Evolutionary conservation across 2,329 filamentous ascomycete species (phyloP).

Genomic region (Nigrograna mackinnonii): DNA sequence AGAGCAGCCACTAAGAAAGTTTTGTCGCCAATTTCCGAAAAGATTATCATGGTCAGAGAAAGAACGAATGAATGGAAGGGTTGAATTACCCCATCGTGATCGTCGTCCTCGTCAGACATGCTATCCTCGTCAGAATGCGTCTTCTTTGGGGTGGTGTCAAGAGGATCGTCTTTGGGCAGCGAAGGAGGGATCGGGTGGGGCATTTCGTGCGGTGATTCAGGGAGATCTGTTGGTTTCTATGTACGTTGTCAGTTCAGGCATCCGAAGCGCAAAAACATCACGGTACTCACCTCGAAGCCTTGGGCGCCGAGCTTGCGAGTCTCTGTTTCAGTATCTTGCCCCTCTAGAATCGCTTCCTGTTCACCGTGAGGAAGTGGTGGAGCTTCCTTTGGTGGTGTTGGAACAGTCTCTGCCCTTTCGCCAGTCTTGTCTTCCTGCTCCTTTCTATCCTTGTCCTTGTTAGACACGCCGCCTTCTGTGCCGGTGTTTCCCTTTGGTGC

Average conservation of each 20-base stretch:
- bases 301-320: conserved; percentile 31
- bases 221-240: conserved; percentile 80
- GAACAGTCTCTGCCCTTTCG: conserved; percentile 72
- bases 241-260: conserved; percentile 14
- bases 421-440: conserved; percentile 68
- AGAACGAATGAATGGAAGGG: conserved; percentile 87
- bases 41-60: conserved; percentile 94
- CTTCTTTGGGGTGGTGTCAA: conserved; percentile 31
- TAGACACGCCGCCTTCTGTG: conserved; percentile 85
- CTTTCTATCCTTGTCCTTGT: conserved; percentile 79
- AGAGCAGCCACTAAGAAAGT: conserved; percentile 95
- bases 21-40: conserved; percentile 97
- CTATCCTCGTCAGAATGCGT: conserved; percentile 26
- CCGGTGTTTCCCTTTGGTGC: conserved; percentile 85
- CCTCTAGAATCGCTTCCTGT: conserved; percentile 60
- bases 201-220: conserved; percentile 75
- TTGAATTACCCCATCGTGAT: conserved; percentile 67
- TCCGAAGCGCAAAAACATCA: neutral
- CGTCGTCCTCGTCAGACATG: conserved; percentile 45
- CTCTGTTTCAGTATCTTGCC: conserved; percentile 14
- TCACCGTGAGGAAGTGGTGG: conserved; percentile 82
- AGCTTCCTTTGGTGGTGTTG: conserved; percentile 82
- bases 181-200: conserved; percentile 69
- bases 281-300: conserved; percentile 38
- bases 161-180: conserved; percentile 66